phyloP scores from a whole-genome alignment of 345 rosid species.

The Acer campestre region DNA sequence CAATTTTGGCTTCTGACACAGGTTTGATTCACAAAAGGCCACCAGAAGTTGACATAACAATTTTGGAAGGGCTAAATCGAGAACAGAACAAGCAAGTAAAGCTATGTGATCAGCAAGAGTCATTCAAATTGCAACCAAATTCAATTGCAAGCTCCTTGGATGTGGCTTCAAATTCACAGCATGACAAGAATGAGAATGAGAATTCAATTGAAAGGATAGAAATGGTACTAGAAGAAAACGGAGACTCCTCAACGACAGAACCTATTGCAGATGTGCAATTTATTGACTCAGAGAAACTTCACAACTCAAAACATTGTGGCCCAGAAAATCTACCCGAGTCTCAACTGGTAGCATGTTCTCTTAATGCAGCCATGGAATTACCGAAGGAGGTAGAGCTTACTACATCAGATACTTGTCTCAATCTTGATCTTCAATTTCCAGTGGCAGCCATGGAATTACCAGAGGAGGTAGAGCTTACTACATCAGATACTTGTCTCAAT shows the following conservation, averaged over 20 bases:
- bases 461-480: too few relatives aligned
- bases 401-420: background rate
- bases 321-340: background rate
- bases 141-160: background rate
- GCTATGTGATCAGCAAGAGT: conserved; percentile 15
- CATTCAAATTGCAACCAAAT: background rate
- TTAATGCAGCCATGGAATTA: conserved; percentile 1
- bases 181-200: background rate
- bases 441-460: too few relatives aligned
- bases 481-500: background rate
- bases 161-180: background rate
- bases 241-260: background rate
- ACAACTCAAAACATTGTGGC: background rate
- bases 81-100: conserved; percentile 14
- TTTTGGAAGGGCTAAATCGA: conserved; percentile 6
- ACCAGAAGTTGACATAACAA: conserved; percentile 8
- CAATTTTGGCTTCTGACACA: conserved; percentile 1
- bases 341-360: background rate
- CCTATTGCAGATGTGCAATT: background rate
- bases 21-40: conserved; percentile 13
- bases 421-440: background rate
- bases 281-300: background rate
- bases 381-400: background rate
- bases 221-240: background rate
- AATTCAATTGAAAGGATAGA: background rate